Percentiles rank a stretch among this genome's conserved stretches.
These are phyloP conservation scores for Magnolia changhungtana DNA, from an alignment of 164 flowering plant genomes.

Conservation along the genomic window DNA sequence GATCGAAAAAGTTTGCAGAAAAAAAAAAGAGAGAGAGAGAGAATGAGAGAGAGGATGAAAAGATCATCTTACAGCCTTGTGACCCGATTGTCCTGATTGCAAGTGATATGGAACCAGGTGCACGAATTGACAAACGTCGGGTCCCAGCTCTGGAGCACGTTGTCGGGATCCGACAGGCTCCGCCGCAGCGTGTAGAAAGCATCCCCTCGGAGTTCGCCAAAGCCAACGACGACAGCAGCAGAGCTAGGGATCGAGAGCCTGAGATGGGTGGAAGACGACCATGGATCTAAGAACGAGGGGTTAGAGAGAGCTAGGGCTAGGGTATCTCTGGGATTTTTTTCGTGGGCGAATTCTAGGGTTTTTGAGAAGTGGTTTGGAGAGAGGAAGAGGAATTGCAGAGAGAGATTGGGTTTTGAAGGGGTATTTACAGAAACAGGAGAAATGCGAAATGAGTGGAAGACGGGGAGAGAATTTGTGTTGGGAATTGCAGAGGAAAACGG, in stretches of 20 bases:
- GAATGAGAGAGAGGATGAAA: neutral
- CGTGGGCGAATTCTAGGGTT: neutral
- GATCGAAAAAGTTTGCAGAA: neutral
- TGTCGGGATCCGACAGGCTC: conserved; percentile 74
- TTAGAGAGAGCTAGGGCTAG: neutral
- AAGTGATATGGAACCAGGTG: conserved; percentile 91
- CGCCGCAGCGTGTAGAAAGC: conserved; percentile 61
- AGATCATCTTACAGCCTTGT: conserved; percentile 59
- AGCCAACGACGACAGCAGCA: conserved; percentile 5
- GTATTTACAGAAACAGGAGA: neutral
- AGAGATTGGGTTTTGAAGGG: neutral
- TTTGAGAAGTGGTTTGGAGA: neutral
- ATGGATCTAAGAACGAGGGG: neutral
- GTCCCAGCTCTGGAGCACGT: conserved; percentile 95
- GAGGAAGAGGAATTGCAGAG: neutral
- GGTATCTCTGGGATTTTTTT: neutral
- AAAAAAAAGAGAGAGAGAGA: no score
- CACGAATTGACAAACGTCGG: conserved; percentile 82
- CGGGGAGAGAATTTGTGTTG: neutral
- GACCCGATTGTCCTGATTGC: conserved; percentile 75
- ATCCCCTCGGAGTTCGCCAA: conserved; percentile 68
- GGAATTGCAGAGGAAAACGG: neutral
- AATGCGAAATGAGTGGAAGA: neutral
- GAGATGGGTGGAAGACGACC: neutral
- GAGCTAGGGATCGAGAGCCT: neutral